A percentile compares a stretch with the other conserved stretches of the same genome.
Conservation (phyloP, 192 early-diverging fungal genomes). For the Mortierella antarctica region DNA sequence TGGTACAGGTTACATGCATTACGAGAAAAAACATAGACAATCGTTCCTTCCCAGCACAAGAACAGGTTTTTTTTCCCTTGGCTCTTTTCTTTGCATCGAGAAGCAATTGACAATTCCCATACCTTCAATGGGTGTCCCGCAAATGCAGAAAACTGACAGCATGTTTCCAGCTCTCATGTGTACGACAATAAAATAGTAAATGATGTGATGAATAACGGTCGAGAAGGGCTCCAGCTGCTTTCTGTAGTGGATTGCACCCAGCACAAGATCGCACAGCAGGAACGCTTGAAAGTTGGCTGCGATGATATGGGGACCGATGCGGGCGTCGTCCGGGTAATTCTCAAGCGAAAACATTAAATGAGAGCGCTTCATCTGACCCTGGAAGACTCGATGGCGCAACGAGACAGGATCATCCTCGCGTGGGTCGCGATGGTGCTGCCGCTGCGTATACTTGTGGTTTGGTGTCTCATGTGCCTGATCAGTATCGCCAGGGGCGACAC, state of each 20-base stretch:
- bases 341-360: constrained; percentile 43
- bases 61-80: background rate
- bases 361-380: constrained; percentile 33
- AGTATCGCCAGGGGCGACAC: too few relatives aligned
- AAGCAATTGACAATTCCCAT: background rate
- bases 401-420: background rate
- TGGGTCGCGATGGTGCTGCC: too few relatives aligned
- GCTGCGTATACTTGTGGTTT: background rate
- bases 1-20: background rate
- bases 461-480: background rate
- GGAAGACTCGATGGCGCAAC: constrained; percentile 25
- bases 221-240: constrained; percentile 43
- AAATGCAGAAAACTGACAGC: constrained; percentile 47
- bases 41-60: background rate
- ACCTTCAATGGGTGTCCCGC: constrained; percentile 46
- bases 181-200: constrained; percentile 45
- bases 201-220: constrained; percentile 47
- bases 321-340: constrained; percentile 44
- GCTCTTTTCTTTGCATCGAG: background rate
- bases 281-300: constrained; percentile 50
- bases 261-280: constrained; percentile 23
- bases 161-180: constrained; percentile 48
- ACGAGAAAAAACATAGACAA: background rate
- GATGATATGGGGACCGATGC: constrained; percentile 42
- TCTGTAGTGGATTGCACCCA: constrained; percentile 37